Conservation (phyloP, 148 eudicot genomes). For the Vaccinium macrocarpon region DNA sequence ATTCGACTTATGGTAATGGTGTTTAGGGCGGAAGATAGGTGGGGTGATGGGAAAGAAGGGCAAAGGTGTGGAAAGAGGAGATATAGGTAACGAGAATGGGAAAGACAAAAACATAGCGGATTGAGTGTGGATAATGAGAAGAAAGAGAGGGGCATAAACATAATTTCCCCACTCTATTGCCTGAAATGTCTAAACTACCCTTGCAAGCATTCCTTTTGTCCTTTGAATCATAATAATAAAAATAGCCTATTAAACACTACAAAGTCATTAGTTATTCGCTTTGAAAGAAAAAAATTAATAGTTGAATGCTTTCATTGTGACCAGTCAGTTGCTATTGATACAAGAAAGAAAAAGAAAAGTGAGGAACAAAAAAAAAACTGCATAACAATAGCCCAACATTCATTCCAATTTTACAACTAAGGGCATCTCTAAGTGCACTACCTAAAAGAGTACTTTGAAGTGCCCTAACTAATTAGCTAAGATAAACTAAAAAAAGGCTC, state of each 20-base stretch:
- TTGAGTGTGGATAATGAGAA: background rate
- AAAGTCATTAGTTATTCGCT: background rate
- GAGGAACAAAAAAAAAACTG: too few relatives aligned
- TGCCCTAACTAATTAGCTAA: too few relatives aligned
- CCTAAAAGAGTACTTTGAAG: too few relatives aligned
- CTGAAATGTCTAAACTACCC: background rate
- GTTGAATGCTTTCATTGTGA: background rate
- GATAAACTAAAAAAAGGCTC: too few relatives aligned
- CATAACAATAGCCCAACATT: too few relatives aligned
- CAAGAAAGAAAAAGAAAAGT: background rate
- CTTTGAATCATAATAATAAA: background rate
- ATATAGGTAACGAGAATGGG: background rate
- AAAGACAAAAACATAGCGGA: background rate
- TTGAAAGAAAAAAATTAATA: background rate
- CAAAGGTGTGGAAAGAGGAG: background rate
- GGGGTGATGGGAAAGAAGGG: background rate
- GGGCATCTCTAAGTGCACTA: too few relatives aligned
- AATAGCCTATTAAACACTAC: background rate
- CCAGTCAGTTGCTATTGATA: background rate
- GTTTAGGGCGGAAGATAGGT: background rate
- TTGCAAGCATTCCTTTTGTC: background rate
- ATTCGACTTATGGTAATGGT: background rate
- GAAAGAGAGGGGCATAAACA: background rate
- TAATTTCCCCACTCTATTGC: background rate
- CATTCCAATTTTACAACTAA: background rate